Conservation (phyloP, 352 stramenopile genomes). For the Phytophthora agathidicida region DNA sequence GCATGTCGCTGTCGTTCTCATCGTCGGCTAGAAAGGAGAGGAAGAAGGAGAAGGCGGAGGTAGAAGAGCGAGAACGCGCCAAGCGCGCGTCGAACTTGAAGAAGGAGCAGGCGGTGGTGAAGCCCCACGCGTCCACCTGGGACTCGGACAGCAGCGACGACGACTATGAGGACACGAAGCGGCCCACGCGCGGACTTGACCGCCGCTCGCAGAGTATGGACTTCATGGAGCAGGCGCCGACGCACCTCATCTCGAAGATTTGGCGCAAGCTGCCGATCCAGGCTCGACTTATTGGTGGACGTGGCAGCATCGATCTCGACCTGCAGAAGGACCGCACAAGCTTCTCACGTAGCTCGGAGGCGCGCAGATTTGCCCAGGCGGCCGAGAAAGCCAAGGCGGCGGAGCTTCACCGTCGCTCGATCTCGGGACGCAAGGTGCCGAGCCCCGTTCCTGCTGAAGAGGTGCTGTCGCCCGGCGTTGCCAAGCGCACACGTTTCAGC, state of each 20-base stretch:
- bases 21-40: constrained; percentile 45
- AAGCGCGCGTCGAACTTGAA: constrained; percentile 39
- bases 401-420: constrained; percentile 30
- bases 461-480: constrained; percentile 44
- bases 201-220: constrained; percentile 77
- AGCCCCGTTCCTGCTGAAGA: constrained; percentile 49
- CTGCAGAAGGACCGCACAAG: constrained; percentile 68
- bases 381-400: constrained; percentile 40
- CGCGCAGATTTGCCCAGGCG: constrained; percentile 45
- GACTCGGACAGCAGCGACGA: constrained; percentile 79
- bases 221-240: constrained; percentile 78
- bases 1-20: constrained; percentile 51
- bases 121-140: constrained; percentile 56
- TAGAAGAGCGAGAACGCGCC: not conserved
- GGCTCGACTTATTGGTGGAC: constrained; percentile 58
- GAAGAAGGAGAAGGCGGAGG: constrained; percentile 22
- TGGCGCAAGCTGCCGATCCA: constrained; percentile 84
- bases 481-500: constrained; percentile 59
- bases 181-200: constrained; percentile 61
- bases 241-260: constrained; percentile 80
- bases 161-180: constrained; percentile 69
- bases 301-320: constrained; percentile 59
- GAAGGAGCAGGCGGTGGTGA: constrained; percentile 57
- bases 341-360: constrained; percentile 62
- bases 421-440: constrained; percentile 23